Conservation (phyloP, 1,139 yeast genomes). For the Geotrichum restrictum region DNA sequence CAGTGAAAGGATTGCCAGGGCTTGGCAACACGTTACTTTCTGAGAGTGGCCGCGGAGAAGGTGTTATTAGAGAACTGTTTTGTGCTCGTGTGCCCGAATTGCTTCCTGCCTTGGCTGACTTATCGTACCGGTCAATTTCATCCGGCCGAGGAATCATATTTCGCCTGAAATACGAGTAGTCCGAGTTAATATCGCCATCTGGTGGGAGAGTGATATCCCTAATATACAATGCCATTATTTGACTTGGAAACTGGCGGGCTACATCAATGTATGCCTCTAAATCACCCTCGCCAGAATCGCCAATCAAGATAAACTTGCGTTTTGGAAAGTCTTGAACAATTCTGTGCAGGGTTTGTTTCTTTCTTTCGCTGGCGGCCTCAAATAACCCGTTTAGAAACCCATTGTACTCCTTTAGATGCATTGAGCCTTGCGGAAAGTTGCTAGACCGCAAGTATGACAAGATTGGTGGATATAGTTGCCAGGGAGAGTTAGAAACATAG, state of each 20-base stretch:
- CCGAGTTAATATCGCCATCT: conserved; percentile 23
- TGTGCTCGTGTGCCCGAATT: no score
- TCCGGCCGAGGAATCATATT: conserved; percentile 26
- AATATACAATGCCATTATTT: conserved; percentile 70
- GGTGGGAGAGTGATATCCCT: conserved; percentile 58
- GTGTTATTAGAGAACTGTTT: background rate
- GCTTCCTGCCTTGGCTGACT: background rate
- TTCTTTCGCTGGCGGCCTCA: conserved; percentile 83
- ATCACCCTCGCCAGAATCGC: conserved; percentile 96
- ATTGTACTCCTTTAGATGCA: conserved; percentile 78
- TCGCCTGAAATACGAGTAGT: background rate
- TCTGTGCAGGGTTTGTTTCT: conserved; percentile 58
- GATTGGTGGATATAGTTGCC: conserved; percentile 74
- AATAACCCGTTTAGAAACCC: conserved; percentile 78
- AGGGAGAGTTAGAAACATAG: conserved; percentile 93
- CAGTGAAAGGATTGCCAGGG: background rate
- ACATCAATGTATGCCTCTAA: conserved; percentile 82
- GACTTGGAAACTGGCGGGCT: conserved; percentile 58
- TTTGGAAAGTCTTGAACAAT: conserved; percentile 73
- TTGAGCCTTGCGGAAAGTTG: conserved; percentile 67
- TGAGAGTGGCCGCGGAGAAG: background rate
- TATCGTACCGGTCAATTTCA: conserved; percentile 25
- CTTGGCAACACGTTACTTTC: background rate
- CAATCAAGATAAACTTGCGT: conserved; percentile 75
- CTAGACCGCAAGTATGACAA: conserved; percentile 53